Conservation (phyloP, 805 yeast genomes). For the Kluyveromyces wickerhamii region DNA sequence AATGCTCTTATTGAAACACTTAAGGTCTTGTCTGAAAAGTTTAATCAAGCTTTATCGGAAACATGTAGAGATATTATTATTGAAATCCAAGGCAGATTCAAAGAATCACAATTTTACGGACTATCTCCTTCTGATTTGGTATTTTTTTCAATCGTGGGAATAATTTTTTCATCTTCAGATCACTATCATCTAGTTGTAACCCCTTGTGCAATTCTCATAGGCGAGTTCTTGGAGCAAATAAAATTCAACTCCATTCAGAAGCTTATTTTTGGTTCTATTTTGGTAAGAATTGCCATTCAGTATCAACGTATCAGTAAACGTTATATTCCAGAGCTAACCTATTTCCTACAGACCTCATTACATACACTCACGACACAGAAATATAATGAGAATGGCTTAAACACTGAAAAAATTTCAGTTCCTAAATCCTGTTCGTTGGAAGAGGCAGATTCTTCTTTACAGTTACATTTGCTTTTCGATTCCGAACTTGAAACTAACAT, state of each 20-base stretch:
- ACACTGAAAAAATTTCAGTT: neutral
- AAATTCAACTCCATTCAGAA: slow-evolving; percentile 34
- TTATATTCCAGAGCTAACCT: slow-evolving; percentile 68
- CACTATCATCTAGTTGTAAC: slow-evolving; percentile 88
- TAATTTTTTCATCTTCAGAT: slow-evolving; percentile 87
- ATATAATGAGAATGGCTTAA: slow-evolving; percentile 6
- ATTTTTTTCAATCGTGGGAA: slow-evolving; percentile 64
- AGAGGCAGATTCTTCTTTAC: slow-evolving; percentile 9
- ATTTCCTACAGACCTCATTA: slow-evolving; percentile 47
- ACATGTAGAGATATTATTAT: slow-evolving; percentile 50
- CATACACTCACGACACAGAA: slow-evolving; percentile 28
- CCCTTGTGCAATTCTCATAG: slow-evolving; percentile 66
- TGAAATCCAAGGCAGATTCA: slow-evolving; percentile 47
- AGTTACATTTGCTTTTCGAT: slow-evolving; percentile 21
- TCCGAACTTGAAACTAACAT: slow-evolving; percentile 26
- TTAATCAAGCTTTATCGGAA: slow-evolving; percentile 55
- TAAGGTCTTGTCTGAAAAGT: slow-evolving; percentile 55
- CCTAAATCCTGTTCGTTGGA: neutral
- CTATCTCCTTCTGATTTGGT: slow-evolving; percentile 46
- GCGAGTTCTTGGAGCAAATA: slow-evolving; percentile 56
- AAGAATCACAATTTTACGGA: slow-evolving; percentile 31
- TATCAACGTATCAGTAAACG: slow-evolving; percentile 81
- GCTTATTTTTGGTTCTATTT: slow-evolving; percentile 52
- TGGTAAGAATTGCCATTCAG: slow-evolving; percentile 55
- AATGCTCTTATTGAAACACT: slow-evolving; percentile 40